These are phyloP conservation scores for Macrocystidia cucumis DNA, from an alignment of 1,284 basidiomycete species.

Conservation along the genomic window DNA sequence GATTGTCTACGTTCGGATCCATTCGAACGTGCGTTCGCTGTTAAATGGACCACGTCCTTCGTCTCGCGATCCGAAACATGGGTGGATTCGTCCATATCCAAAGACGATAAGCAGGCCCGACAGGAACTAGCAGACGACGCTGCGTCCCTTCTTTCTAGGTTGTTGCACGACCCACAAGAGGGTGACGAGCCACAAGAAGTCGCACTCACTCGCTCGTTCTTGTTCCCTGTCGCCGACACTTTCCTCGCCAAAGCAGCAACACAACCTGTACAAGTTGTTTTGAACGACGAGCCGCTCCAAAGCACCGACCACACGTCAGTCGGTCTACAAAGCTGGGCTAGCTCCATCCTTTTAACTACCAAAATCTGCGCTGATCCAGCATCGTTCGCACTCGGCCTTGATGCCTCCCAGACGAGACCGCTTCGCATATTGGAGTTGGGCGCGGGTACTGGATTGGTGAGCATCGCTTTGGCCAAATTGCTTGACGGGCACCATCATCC, in stretches of 20 bases:
- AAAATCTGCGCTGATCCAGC: slow-evolving; percentile 53
- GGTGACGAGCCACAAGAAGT: slow-evolving; percentile 29
- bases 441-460: slow-evolving; percentile 81
- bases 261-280: slow-evolving; percentile 38
- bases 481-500: slow-evolving; percentile 23
- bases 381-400: slow-evolving; percentile 31
- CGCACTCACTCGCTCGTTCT: slow-evolving; percentile 44
- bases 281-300: slow-evolving; percentile 74
- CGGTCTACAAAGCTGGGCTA: slow-evolving; percentile 86
- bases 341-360: slow-evolving; percentile 70
- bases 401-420: slow-evolving; percentile 7
- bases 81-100: slow-evolving; percentile 25
- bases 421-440: slow-evolving; percentile 75
- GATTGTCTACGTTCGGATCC: slow-evolving; percentile 37
- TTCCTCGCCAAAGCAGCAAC: slow-evolving; percentile 1
- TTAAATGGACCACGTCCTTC: slow-evolving; percentile 58
- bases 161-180: slow-evolving; percentile 32
- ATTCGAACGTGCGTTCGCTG: slow-evolving; percentile 44
- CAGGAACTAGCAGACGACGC: slow-evolving; percentile 40
- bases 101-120: slow-evolving; percentile 23
- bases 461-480: slow-evolving; percentile 62
- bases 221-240: slow-evolving; percentile 27
- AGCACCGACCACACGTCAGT: slow-evolving; percentile 73
- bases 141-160: slow-evolving; percentile 49
- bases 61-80: slow-evolving; percentile 50